These are phyloP conservation scores for Phytophthora boehmeriae DNA, from an alignment of 352 stramenopile genomes.

Conservation along the genomic window DNA sequence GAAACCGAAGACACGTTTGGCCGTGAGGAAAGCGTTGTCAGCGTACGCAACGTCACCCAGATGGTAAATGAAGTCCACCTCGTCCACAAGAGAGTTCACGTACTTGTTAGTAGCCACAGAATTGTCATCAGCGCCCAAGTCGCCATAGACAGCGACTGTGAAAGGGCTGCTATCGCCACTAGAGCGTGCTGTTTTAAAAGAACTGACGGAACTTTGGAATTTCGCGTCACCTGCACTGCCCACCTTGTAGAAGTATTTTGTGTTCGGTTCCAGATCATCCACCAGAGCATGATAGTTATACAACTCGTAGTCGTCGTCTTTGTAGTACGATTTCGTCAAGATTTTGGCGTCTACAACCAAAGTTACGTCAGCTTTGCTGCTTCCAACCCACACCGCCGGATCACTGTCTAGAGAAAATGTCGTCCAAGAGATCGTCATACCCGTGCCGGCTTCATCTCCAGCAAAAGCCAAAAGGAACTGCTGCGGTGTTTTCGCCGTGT, in stretches of 20 bases:
- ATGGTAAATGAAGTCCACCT: slow-evolving; percentile 41
- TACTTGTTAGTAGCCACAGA: slow-evolving; percentile 38
- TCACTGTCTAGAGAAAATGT: slow-evolving; percentile 34
- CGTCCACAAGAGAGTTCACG: slow-evolving; percentile 28
- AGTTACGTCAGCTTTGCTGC: slow-evolving; percentile 4
- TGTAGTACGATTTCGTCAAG: slow-evolving; percentile 38
- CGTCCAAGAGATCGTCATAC: slow-evolving; percentile 51
- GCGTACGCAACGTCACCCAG: slow-evolving; percentile 42
- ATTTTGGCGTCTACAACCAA: slow-evolving; percentile 13
- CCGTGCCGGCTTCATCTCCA: slow-evolving; percentile 38
- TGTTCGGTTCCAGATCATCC: slow-evolving; percentile 32
- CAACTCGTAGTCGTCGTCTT: slow-evolving; percentile 44
- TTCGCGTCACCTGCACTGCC: slow-evolving; percentile 10
- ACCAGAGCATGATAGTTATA: slow-evolving; percentile 53
- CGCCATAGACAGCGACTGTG: slow-evolving; percentile 31
- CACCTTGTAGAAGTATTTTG: slow-evolving; percentile 39
- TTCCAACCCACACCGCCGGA: slow-evolving; percentile 43
- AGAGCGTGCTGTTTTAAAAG: slow-evolving; percentile 39
- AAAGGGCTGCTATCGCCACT: slow-evolving; percentile 29
- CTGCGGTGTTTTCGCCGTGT: slow-evolving; percentile 39
- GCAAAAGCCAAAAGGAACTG: slow-evolving; percentile 55
- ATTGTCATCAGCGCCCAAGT: slow-evolving; percentile 35
- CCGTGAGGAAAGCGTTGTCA: slow-evolving; percentile 29
- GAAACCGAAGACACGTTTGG: slow-evolving; percentile 27
- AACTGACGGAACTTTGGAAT: slow-evolving; percentile 28